Conservation (phyloP, 345 rosid species). For the Syzygium aromaticum region DNA sequence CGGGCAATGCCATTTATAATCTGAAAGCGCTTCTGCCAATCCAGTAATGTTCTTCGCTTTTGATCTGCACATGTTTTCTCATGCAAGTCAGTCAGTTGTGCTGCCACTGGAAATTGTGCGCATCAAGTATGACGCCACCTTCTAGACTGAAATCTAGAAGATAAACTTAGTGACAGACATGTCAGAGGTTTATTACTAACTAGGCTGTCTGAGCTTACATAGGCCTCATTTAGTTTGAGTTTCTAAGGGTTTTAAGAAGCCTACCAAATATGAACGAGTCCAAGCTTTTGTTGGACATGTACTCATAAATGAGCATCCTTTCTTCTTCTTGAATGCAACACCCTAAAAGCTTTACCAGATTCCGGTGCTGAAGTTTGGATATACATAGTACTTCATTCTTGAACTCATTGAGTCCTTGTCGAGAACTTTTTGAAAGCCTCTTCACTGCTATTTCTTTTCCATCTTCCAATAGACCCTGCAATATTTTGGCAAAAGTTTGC, state of each 20-base stretch:
- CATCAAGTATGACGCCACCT: not conserved
- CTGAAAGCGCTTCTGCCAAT: slow-evolving; percentile 19
- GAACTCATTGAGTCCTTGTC: slow-evolving; percentile 30
- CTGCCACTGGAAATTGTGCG: not conserved
- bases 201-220: not conserved
- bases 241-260: not conserved
- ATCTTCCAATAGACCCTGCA: slow-evolving; percentile 19
- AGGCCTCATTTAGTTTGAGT: not conserved
- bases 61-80: slow-evolving; percentile 7
- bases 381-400: slow-evolving; percentile 28
- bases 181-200: not conserved
- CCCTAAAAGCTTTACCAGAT: slow-evolving; percentile 32
- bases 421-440: slow-evolving; percentile 20
- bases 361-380: slow-evolving; percentile 32
- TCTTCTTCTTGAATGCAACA: slow-evolving; percentile 20
- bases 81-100: not conserved
- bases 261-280: slow-evolving; percentile 23
- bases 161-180: not conserved
- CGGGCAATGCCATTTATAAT: slow-evolving; percentile 24
- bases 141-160: not conserved
- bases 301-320: slow-evolving; percentile 25
- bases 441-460: slow-evolving; percentile 31
- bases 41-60: slow-evolving; percentile 3
- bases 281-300: slow-evolving; percentile 23
- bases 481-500: not conserved